These are phyloP conservation scores for Verbena officinalis DNA, from an alignment of 257 asterid species.

Conservation along the genomic window DNA sequence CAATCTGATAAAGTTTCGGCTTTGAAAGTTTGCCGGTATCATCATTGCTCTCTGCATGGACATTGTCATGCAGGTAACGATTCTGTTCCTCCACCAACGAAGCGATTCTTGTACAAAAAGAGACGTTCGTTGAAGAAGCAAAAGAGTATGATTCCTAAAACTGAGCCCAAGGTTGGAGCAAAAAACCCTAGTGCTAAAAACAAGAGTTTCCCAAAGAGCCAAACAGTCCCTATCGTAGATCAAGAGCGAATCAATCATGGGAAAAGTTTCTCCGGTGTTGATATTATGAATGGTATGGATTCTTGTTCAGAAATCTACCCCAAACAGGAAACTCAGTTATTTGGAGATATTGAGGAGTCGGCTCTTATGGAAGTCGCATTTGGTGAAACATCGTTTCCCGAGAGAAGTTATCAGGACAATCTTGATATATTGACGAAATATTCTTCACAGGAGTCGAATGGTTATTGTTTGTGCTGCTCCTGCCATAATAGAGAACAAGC, in stretches of 20 bases:
- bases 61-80: constrained; percentile 49
- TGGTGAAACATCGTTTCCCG: constrained; percentile 59
- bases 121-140: constrained; percentile 48
- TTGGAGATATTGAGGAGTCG: constrained; percentile 36
- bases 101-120: constrained; percentile 46
- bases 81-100: constrained; percentile 34
- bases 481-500: constrained; percentile 27
- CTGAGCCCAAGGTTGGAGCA: constrained; percentile 32
- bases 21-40: constrained; percentile 71
- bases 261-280: constrained; percentile 11
- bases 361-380: constrained; percentile 42
- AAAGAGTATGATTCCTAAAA: constrained; percentile 35
- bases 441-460: constrained; percentile 24
- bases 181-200: constrained; percentile 32
- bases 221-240: constrained; percentile 28
- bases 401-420: constrained; percentile 50
- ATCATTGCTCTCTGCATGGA: constrained; percentile 89
- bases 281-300: constrained; percentile 16
- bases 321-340: constrained; percentile 13
- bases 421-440: constrained; percentile 35
- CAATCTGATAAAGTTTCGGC: constrained; percentile 46
- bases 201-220: constrained; percentile 33
- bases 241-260: constrained; percentile 27
- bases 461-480: constrained; percentile 38
- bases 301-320: constrained; percentile 25